phyloP scores from a whole-genome alignment of 169 alveolate species.

The Theileria luwenshuni region DNA sequence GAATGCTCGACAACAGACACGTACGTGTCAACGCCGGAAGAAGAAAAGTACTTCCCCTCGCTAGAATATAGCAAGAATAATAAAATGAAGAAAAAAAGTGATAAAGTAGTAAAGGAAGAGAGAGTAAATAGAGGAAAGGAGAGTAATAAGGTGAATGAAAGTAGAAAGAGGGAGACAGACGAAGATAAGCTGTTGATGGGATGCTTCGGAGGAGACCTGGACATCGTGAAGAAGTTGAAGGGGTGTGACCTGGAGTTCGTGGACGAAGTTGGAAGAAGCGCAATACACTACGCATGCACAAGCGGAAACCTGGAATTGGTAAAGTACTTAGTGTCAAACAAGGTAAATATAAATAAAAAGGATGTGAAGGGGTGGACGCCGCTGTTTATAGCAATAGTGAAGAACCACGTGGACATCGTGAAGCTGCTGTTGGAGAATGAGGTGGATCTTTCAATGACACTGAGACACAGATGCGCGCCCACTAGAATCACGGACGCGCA shows the following conservation, averaged over 20 bases:
- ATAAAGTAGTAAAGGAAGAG: neutral
- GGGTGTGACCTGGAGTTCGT: slow-evolving; percentile 70
- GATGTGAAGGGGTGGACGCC: slow-evolving; percentile 86
- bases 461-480: slow-evolving; percentile 85
- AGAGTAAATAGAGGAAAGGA: neutral
- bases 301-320: slow-evolving; percentile 78
- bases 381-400: slow-evolving; percentile 82
- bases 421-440: slow-evolving; percentile 71
- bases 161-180: neutral
- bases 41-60: neutral
- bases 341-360: slow-evolving; percentile 76
- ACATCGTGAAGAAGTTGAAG: slow-evolving; percentile 65
- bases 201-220: slow-evolving; percentile 76
- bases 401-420: slow-evolving; percentile 81
- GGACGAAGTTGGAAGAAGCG: slow-evolving; percentile 85
- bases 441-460: slow-evolving; percentile 73
- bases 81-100: neutral
- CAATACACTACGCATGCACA: slow-evolving; percentile 85
- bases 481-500: slow-evolving; percentile 78
- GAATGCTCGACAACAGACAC: slow-evolving; percentile 8
- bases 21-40: neutral
- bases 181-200: slow-evolving; percentile 19
- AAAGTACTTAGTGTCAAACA: slow-evolving; percentile 67
- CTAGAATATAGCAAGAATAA: neutral
- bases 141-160: neutral